Conservation (phyloP, 2,329 filamentous ascomycete genomes). For the Zalaria obscura region DNA sequence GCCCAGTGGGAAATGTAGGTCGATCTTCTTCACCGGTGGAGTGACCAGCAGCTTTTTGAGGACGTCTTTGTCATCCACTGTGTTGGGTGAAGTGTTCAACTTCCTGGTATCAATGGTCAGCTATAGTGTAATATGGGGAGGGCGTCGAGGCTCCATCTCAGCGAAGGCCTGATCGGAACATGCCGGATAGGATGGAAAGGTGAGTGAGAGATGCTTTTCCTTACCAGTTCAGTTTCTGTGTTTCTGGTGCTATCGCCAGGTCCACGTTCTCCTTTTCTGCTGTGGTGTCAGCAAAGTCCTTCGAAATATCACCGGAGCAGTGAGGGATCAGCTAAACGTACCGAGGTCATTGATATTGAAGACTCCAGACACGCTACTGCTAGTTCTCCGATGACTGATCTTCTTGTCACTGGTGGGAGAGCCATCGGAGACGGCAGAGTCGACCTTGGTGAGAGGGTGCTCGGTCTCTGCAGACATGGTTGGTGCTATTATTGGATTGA, state of each 20-base stretch:
- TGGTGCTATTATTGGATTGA: slow-evolving; percentile 7
- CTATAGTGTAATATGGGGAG: too few relatives aligned
- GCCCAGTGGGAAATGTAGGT: slow-evolving; percentile 79
- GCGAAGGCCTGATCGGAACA: too few relatives aligned
- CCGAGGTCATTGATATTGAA: slow-evolving; percentile 77
- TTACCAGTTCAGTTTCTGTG: slow-evolving; percentile 79
- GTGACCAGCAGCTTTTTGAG: slow-evolving; percentile 69
- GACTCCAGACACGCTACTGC: slow-evolving; percentile 59
- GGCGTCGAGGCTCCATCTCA: too few relatives aligned
- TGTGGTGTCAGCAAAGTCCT: slow-evolving; percentile 15
- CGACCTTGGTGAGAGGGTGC: slow-evolving; percentile 64
- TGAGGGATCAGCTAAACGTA: slow-evolving; percentile 31
- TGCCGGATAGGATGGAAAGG: too few relatives aligned
- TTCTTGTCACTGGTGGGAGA: slow-evolving; percentile 51
- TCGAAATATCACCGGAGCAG: slow-evolving; percentile 2
- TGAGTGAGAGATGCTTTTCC: slow-evolving; percentile 16
- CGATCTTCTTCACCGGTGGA: slow-evolving; percentile 85
- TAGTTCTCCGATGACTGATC: slow-evolving; percentile 52
- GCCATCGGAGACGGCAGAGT: slow-evolving; percentile 77
- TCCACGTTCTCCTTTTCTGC: slow-evolving; percentile 61
- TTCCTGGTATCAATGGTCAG: slow-evolving; percentile 46
- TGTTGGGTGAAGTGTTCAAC: slow-evolving; percentile 71
- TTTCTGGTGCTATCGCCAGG: slow-evolving; percentile 64
- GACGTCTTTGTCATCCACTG: slow-evolving; percentile 69
- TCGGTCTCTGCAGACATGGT: slow-evolving; percentile 40